Conservation (phyloP, 129 eudicot species). For the carrot (Daucus carota) region DH1_v3.0 NC_030385.2:28801501-28802000, state of each 20-base stretch:
- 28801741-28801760: not conserved
- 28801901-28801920: not conserved
- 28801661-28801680: not conserved
- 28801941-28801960: not conserved
- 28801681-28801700: not conserved
- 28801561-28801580: too few relatives aligned
- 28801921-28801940: not conserved
- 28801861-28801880: not conserved
- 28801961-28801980: conserved; percentile 8
- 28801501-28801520: too few relatives aligned
- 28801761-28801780: not conserved
- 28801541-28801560: too few relatives aligned
- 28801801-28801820: not conserved
- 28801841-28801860: not conserved
- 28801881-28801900: not conserved
- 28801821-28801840: not conserved
- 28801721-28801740: not conserved
- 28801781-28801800: not conserved
- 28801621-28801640: too few relatives aligned
- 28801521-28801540: too few relatives aligned
- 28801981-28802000: conserved; percentile 5
- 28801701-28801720: not conserved
- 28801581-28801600: too few relatives aligned
- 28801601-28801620: too few relatives aligned
- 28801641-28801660: not conserved